A percentile compares a stretch with the other conserved stretches of the same genome.
These are phyloP conservation scores for Arachnopeziza araneosa DNA, from an alignment of 2,329 filamentous ascomycete species.

Conservation along the genomic window DNA sequence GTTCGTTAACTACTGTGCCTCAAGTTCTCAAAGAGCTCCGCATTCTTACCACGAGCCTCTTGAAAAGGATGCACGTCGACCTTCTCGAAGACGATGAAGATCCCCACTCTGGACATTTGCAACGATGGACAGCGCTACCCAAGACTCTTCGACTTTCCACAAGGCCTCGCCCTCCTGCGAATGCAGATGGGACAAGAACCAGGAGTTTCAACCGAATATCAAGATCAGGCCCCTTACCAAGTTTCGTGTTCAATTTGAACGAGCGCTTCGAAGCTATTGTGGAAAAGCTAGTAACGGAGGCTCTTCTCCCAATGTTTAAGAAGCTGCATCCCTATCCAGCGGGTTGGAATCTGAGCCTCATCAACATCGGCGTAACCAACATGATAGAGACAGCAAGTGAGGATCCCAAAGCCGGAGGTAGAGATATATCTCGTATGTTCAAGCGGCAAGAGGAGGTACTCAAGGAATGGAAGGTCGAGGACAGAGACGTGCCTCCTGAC, in stretches of 20 bases:
- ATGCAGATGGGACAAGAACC: conserved; percentile 46
- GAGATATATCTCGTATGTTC: conserved; percentile 82
- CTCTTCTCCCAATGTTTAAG: conserved; percentile 66
- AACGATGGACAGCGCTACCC: conserved; percentile 71
- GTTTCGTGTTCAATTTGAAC: conserved; percentile 63
- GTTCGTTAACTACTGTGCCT: conserved; percentile 57
- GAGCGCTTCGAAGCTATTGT: conserved; percentile 55
- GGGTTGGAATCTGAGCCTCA: conserved; percentile 73
- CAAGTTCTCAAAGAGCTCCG: conserved; percentile 63
- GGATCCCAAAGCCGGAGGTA: conserved; percentile 47
- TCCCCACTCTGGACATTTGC: conserved; percentile 10
- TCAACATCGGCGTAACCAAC: conserved; percentile 85
- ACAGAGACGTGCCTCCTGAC: conserved; percentile 33
- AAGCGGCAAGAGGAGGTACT: conserved; percentile 64
- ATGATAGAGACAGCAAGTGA: conserved; percentile 55
- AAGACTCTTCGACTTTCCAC: conserved; percentile 78
- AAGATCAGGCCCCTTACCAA: conserved; percentile 67
- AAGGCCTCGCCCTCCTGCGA: conserved; percentile 51
- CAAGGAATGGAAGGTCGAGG: conserved; percentile 58
- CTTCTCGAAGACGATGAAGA: conserved; percentile 42
- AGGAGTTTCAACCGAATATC: conserved; percentile 67
- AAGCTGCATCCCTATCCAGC: conserved; percentile 59
- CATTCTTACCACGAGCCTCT: conserved; percentile 62
- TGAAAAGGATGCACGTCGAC: conserved; percentile 75
- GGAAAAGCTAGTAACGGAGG: conserved; percentile 63